A percentile compares a stretch with the other conserved stretches of the same genome.
phyloP scores from a whole-genome alignment of 148 eudicot genomes.

The Rhododendron simsii region DNA sequence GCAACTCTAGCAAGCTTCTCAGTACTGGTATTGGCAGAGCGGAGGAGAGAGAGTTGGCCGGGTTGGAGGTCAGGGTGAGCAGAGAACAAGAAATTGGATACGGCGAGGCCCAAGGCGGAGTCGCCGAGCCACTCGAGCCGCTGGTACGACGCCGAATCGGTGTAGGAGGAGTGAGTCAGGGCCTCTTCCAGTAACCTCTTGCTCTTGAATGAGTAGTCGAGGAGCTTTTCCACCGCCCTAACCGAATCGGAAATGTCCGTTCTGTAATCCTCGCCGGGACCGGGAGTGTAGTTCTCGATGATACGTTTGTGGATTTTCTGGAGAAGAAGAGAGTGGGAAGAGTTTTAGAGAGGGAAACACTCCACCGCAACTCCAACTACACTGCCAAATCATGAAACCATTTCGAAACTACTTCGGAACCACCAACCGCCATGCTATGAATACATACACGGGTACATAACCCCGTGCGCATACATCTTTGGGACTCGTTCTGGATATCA shows the following conservation, averaged over 20 bases:
- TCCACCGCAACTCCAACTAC: too few species aligned
- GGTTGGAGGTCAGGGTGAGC: constrained; percentile 53
- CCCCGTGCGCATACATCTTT: too few species aligned
- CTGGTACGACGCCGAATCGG: constrained; percentile 45
- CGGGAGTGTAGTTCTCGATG: too few species aligned
- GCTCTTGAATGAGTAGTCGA: constrained; percentile 47
- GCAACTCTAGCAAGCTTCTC: constrained; percentile 91
- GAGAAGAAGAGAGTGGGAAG: too few species aligned
- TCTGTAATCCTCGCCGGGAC: too few species aligned
- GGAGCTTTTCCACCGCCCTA: constrained; percentile 40
- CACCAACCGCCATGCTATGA: too few species aligned
- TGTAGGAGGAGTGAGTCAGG: constrained; percentile 61
- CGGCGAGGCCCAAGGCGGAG: constrained; percentile 57
- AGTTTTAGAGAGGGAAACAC: too few species aligned
- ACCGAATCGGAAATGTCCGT: constrained; percentile 18
- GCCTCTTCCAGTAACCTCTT: constrained; percentile 27
- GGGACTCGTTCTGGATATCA: too few species aligned
- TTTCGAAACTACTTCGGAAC: too few species aligned
- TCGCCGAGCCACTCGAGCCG: constrained; percentile 88
- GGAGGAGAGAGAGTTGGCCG: constrained; percentile 48
- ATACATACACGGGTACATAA: too few species aligned
- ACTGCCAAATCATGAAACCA: too few species aligned
- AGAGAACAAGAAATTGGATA: constrained; percentile 40
- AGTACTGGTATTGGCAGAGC: constrained; percentile 67
- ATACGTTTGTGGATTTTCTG: too few species aligned